phyloP scores from a whole-genome alignment of 108 stramenopile genomes.

The Skeletonema menzelii region DNA sequence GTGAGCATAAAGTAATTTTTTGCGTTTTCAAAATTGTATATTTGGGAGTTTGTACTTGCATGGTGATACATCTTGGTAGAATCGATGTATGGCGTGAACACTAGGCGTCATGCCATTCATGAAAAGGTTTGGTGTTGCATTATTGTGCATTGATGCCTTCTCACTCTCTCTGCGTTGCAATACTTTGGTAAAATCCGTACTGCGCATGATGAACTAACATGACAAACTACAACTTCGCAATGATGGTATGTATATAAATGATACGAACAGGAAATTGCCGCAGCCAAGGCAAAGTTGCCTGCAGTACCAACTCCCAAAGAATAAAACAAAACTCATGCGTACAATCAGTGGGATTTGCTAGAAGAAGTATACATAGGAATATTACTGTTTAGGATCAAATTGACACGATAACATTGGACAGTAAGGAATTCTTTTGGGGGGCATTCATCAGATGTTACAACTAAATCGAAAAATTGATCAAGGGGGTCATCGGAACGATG shows the following conservation, averaged over 20 bases:
- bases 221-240: not conserved
- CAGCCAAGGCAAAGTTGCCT: conserved; percentile 41
- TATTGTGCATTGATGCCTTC: not conserved
- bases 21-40: not conserved
- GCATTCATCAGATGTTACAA: too few relatives aligned
- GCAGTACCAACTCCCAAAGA: conserved; percentile 19
- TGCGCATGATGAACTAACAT: not conserved
- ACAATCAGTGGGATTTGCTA: too few relatives aligned
- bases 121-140: not conserved
- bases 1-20: conserved; percentile 18
- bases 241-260: not conserved
- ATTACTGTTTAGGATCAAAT: too few relatives aligned
- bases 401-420: too few relatives aligned
- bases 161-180: not conserved
- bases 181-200: not conserved
- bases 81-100: not conserved
- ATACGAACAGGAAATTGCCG: conserved; percentile 24
- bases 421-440: too few relatives aligned
- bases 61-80: too few relatives aligned
- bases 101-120: not conserved
- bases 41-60: too few relatives aligned
- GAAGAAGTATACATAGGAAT: too few relatives aligned
- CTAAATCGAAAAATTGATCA: too few relatives aligned
- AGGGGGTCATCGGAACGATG: too few relatives aligned
- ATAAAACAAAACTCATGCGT: not conserved